Base-by-base conservation (phyloP, 352 stramenopile species). In the Globisporangium cylindrosporum region DNA sequence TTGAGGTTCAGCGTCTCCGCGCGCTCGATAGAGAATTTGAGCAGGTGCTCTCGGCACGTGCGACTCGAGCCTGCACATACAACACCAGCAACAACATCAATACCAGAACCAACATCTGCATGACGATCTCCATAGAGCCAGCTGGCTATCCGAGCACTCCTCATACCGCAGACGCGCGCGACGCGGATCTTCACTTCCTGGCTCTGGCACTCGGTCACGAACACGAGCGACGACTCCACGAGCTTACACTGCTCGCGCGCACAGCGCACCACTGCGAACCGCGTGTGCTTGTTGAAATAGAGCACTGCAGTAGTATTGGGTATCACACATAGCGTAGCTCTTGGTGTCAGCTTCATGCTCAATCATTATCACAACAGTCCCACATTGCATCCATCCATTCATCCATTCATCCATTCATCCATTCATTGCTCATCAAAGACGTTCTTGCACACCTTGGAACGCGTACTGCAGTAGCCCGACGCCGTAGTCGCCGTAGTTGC, bases 191-290 rank as follows among this genome's bases (percentile, higher is more conserved):
- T 78, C 32, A 92, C 27, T 27, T 93, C 85, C 74, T 91, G 83
- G 32, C 66, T 74, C 65, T 86, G 73, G 36, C 76, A 70, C 49
- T 84, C 79, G 18, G 81, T 93, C 56, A 92, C 81, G 58, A 93
- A 90, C 43, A 89, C 80, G 32, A 93, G 64, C 62, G 83, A 90
- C 60, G 80, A 85, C 73, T 93, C 83, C 20, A 93, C 81, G 61
- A 91, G 74, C 65, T 91, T 91, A 66, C 74, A 83, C 73, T 88
- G 74, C 67, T 92, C 84, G 18, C 85, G 78, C 10, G 83, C 80
- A 43, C 85, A 93, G 14, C 85, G 81, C 62, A 92, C 78, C 22
- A 79, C 83, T 32, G 79, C 78, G 15, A 92, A 38, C 53, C 62
- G 74, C 20, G 83, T 93, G 32, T 84, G 63, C 15, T 71, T 57